Evolutionary conservation across 768 basidiomycete species (phyloP).

Genomic region (Mycena metata): DNA sequence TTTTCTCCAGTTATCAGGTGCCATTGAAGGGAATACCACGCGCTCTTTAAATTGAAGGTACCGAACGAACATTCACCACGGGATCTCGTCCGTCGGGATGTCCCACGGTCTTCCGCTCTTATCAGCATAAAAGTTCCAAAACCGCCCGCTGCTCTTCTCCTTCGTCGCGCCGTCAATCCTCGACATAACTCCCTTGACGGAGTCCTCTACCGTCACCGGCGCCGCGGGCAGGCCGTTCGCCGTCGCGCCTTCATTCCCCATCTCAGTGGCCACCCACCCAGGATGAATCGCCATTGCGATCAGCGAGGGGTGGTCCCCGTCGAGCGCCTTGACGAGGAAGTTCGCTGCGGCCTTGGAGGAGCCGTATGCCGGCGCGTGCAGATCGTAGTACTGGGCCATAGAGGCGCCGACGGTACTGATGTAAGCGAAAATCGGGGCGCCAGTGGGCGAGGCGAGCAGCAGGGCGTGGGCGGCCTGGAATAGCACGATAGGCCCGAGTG

Average conservation of each 20-base stretch:
- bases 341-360: conserved; percentile 1
- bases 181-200: no score
- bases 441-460: conserved; percentile 6
- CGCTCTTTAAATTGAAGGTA: no score
- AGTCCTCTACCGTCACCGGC: no score
- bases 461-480: conserved; percentile 3
- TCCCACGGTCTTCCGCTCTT: no score
- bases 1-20: no score
- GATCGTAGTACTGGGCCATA: neutral
- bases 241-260: conserved; percentile 3
- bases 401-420: neutral
- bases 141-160: no score
- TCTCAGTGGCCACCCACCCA: conserved; percentile 11
- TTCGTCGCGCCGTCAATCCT: no score
- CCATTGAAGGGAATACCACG: no score
- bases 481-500: neutral
- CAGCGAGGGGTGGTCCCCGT: neutral
- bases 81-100: no score
- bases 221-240: no score
- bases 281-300: conserved; percentile 3
- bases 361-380: neutral
- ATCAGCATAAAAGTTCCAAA: no score
- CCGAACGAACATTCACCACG: no score
- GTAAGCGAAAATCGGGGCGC: neutral
- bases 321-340: conserved; percentile 6